phyloP scores from a whole-genome alignment of 2,329 filamentous ascomycete species.

The Xylaria hypoxylon region DNA sequence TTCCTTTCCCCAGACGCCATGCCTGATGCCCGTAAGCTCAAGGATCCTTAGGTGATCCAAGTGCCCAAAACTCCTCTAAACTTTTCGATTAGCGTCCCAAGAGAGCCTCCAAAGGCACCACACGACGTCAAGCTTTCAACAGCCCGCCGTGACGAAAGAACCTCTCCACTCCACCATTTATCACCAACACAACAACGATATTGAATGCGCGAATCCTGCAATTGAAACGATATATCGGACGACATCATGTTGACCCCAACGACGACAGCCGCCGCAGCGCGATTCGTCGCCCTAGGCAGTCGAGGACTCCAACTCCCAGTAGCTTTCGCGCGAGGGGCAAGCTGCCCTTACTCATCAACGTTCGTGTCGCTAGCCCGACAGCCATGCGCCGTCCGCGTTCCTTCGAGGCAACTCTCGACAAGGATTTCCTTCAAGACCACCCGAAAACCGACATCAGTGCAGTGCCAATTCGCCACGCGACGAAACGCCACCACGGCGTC shows the following conservation, averaged over 20 bases:
- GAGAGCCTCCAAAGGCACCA: slow-evolving; percentile 24
- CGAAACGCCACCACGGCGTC: slow-evolving; percentile 43
- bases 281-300: slow-evolving; percentile 46
- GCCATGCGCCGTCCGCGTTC: slow-evolving; percentile 41
- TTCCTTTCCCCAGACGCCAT: slow-evolving; percentile 10
- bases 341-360: slow-evolving; percentile 43
- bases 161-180: slow-evolving; percentile 34
- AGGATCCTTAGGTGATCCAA: slow-evolving; percentile 21
- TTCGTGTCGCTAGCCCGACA: slow-evolving; percentile 41
- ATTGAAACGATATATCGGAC: slow-evolving; percentile 22
- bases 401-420: slow-evolving; percentile 39
- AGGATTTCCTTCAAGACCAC: slow-evolving; percentile 33
- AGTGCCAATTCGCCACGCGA: slow-evolving; percentile 44
- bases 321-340: slow-evolving; percentile 45
- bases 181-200: background rate
- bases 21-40: background rate
- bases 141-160: slow-evolving; percentile 28
- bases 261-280: slow-evolving; percentile 46
- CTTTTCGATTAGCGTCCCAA: slow-evolving; percentile 33
- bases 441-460: slow-evolving; percentile 33
- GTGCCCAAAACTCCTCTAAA: slow-evolving; percentile 35
- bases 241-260: slow-evolving; percentile 47
- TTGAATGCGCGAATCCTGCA: slow-evolving; percentile 11
- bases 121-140: slow-evolving; percentile 39
- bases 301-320: slow-evolving; percentile 48